Percentiles rank a stretch among this genome's conserved stretches.
Conservation (phyloP, 2,329 filamentous ascomycete genomes). For the Epichloe coenophiala region DNA sequence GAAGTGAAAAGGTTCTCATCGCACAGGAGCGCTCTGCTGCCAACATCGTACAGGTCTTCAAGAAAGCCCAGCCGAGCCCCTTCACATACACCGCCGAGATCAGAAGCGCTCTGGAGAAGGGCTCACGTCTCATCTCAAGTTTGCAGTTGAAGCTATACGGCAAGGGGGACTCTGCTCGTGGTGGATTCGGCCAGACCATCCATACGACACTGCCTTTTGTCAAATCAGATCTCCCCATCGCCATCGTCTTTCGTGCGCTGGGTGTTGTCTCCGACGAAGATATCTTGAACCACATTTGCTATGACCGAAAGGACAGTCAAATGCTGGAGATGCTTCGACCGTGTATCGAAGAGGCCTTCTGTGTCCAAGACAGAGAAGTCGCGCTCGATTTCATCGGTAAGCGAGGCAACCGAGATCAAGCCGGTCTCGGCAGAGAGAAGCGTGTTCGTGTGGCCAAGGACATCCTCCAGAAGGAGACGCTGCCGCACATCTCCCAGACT, state of each 20-base stretch:
- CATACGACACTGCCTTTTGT: conserved; percentile 87
- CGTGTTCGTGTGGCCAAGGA: conserved; percentile 88
- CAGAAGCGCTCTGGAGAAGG: conserved; percentile 89
- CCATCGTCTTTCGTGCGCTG: conserved; percentile 87
- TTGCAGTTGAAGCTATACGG: conserved; percentile 82
- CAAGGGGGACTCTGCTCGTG: conserved; percentile 66
- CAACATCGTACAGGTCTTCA: conserved; percentile 98
- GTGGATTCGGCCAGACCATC: conserved; percentile 75
- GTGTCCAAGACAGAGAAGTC: conserved; percentile 88
- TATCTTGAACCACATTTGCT: conserved; percentile 95
- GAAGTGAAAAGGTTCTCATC: conserved; percentile 95
- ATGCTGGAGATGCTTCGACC: conserved; percentile 97
- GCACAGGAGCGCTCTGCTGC: conserved; percentile 94
- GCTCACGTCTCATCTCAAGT: conserved; percentile 85
- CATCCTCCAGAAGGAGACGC: conserved; percentile 89
- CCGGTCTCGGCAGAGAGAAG: conserved; percentile 63
- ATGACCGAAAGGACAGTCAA: conserved; percentile 84
- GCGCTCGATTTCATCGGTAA: conserved; percentile 93
- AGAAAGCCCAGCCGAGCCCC: conserved; percentile 85
- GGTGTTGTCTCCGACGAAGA: conserved; percentile 96
- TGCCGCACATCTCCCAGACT: conserved; percentile 90
- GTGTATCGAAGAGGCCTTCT: conserved; percentile 92
- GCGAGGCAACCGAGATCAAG: conserved; percentile 52
- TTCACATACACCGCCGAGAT: conserved; percentile 94
- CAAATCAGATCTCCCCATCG: conserved; percentile 85